A percentile compares a stretch with the other conserved stretches of the same genome.
These are phyloP conservation scores for Phytophthora pseudosyringae DNA, from an alignment of 352 stramenopile genomes.

Conservation along the genomic window DNA sequence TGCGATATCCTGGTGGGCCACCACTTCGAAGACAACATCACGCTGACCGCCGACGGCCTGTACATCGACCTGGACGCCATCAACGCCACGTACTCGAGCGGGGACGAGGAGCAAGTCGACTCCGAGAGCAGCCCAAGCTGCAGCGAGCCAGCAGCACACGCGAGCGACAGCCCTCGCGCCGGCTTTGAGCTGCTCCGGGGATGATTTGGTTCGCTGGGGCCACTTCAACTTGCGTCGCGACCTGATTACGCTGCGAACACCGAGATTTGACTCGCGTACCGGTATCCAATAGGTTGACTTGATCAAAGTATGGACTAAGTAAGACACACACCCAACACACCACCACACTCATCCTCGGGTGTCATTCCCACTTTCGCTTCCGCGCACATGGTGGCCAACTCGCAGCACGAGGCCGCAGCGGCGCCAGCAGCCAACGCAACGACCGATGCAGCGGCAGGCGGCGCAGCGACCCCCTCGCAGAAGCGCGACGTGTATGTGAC, in stretches of 20 bases:
- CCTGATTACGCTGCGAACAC: slow-evolving; percentile 24
- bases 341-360: slow-evolving; percentile 1
- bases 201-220: background rate
- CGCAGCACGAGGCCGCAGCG: slow-evolving; percentile 15
- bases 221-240: slow-evolving; percentile 28
- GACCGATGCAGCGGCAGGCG: slow-evolving; percentile 8
- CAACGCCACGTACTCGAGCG: slow-evolving; percentile 45
- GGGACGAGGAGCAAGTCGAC: background rate
- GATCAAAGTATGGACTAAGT: slow-evolving; percentile 12
- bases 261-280: slow-evolving; percentile 19
- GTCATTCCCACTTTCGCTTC: slow-evolving; percentile 18
- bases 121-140: slow-evolving; percentile 1
- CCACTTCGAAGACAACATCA: slow-evolving; percentile 73
- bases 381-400: slow-evolving; percentile 30
- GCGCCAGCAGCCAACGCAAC: background rate
- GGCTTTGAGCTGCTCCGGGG: slow-evolving; percentile 1
- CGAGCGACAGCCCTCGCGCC: slow-evolving; percentile 1
- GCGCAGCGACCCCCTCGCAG: slow-evolving; percentile 3
- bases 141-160: slow-evolving; percentile 4
- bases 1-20: slow-evolving; percentile 66
- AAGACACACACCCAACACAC: background rate
- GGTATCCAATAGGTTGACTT: slow-evolving; percentile 18
- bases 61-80: slow-evolving; percentile 65
- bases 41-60: slow-evolving; percentile 51
- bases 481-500: slow-evolving; percentile 79